Evolutionary conservation across 257 asterid species (phyloP), one percentile per base, ranked within the genome.

Genomic region (Capsicum pubescens): DNA sequence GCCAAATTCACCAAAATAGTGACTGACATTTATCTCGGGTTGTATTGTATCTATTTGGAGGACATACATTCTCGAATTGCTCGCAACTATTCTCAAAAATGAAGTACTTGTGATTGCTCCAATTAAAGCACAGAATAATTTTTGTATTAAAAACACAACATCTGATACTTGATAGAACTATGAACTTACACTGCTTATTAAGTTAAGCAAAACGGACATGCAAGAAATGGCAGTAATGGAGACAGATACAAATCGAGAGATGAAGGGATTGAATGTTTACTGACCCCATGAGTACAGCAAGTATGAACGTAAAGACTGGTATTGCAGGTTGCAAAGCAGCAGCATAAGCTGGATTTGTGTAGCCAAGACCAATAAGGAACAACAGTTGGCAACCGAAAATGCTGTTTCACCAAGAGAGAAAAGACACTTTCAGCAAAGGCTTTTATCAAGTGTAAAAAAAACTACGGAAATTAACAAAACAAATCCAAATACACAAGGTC

Each of bases 241-340:
- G 85, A 39, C 61, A 60, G 83, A 81, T 72, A 83, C 66, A 35
- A 11, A 70, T 15, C 54, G 36, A 79, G 83, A 64, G 44, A 68
- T 44, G 74, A 74, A 84, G 83, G 56, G 26, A 21, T 71, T 85
- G 80, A 32, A 66, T 66, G 77, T 56, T 26, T 52, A 92, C 97
- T 87, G 88, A 97, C 99, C 99, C 98, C 97, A 93, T 97, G 61
- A 91, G 55, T 17, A 92, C 93, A 71, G 99, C 97, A 87, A 97
- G 90, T 84, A 95, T 87, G 87, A 97, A 97, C 36, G 99, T 97
- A 54, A 97, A 95, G 81, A 97, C 99, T 85, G 99, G 99, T 86
- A 95, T 93, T 57, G 99, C 87, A 54, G 99, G 99, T 87, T 96
- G 99, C 82, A 94, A 87, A 72, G 99, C 98, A 78, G 99, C 98